These are phyloP conservation scores for Infundibulicybe gibba DNA, from an alignment of 768 basidiomycete species.

Conservation along the genomic window DNA sequence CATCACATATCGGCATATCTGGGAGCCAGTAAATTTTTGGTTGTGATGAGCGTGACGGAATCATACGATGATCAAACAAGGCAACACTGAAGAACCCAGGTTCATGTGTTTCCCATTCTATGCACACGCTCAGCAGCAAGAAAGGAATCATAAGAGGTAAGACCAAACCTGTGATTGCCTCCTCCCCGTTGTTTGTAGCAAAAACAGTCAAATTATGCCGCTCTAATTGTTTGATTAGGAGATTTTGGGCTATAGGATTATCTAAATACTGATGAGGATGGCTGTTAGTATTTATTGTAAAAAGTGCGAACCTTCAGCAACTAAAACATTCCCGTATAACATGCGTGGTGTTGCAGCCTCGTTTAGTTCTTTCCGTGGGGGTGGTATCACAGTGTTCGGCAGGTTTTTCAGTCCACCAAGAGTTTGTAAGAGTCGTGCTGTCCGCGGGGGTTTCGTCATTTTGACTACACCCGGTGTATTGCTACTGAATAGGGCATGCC, in stretches of 20 bases:
- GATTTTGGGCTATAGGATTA: constrained; percentile 66
- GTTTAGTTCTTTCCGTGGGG: constrained; percentile 29
- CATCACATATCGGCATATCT: constrained; percentile 82
- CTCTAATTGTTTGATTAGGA: constrained; percentile 65
- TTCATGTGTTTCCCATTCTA: constrained; percentile 67
- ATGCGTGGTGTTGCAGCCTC: constrained; percentile 46
- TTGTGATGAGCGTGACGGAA: neutral
- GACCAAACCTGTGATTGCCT: constrained; percentile 52
- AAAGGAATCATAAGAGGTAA: constrained; percentile 1
- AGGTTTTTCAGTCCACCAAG: constrained; percentile 58
- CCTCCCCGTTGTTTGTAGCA: constrained; percentile 65
- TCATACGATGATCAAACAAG: constrained; percentile 71
- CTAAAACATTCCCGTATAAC: constrained; percentile 62
- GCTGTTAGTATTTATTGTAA: no score
- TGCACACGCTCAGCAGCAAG: constrained; percentile 1
- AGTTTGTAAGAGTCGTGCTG: constrained; percentile 53
- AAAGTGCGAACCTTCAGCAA: constrained; percentile 57
- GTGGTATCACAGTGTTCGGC: constrained; percentile 37
- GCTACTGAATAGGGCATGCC: constrained; percentile 47
- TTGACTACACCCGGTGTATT: constrained; percentile 54
- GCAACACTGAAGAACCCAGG: constrained; percentile 70
- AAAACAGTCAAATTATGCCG: constrained; percentile 56
- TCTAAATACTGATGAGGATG: constrained; percentile 31
- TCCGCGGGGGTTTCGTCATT: constrained; percentile 71
- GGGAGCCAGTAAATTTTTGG: neutral